Evolutionary conservation across 2,329 filamentous ascomycete species (phyloP).

Genomic region (Colletotrichum sp.): DNA sequence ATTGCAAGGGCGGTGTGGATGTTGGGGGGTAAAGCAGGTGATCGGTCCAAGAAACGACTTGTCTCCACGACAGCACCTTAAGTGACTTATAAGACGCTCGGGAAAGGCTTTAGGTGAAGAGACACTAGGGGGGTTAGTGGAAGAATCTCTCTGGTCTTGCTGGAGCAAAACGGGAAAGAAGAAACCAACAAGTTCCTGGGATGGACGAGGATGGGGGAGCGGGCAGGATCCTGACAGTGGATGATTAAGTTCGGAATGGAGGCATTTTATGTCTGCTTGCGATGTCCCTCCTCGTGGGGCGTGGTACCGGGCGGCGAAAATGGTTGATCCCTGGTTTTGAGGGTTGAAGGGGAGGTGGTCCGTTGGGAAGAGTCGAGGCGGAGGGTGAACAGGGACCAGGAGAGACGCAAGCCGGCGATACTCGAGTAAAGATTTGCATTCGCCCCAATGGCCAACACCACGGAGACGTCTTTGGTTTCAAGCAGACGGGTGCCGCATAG

Average conservation of each 20-base stretch:
- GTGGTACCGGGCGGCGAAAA: constrained; percentile 9
- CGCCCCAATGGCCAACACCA: constrained; percentile 21
- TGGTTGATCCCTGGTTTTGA: constrained; percentile 22
- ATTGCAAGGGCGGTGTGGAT: constrained; percentile 23
- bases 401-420: constrained; percentile 14
- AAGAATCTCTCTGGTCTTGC: constrained; percentile 20
- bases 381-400: constrained; percentile 23
- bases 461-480: constrained; percentile 23
- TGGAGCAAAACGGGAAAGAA: constrained; percentile 24
- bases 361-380: constrained; percentile 20
- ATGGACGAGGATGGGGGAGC: constrained; percentile 21
- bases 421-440: constrained; percentile 22
- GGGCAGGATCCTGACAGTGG: constrained; percentile 16
- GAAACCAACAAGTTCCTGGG: constrained; percentile 21
- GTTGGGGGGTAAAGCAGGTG: constrained; percentile 20
- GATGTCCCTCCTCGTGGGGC: constrained; percentile 19
- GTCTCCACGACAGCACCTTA: constrained; percentile 24
- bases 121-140: constrained; percentile 23
- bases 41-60: constrained; percentile 23
- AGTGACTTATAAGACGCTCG: constrained; percentile 18
- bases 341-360: constrained; percentile 8
- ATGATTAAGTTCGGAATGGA: constrained; percentile 24
- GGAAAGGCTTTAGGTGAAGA: constrained; percentile 11
- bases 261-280: constrained; percentile 26
- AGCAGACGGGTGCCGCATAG: constrained; percentile 20